Evolutionary conservation across 768 basidiomycete genomes (phyloP).

Genomic region (Chalciporus chontae): DNA sequence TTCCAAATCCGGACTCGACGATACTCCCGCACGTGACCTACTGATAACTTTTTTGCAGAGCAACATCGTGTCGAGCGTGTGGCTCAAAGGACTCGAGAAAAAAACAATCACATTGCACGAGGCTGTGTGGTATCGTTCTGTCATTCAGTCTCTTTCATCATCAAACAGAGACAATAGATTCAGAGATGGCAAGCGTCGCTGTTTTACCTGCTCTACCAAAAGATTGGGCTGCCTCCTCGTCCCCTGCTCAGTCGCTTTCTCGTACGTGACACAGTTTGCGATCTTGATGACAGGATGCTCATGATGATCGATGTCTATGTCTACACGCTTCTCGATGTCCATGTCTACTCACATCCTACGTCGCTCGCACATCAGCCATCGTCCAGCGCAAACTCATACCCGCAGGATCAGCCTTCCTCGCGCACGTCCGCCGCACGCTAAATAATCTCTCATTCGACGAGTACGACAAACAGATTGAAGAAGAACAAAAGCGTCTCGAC

Average conservation of each 20-base stretch:
- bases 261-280: conserved; percentile 18
- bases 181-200: conserved; percentile 24
- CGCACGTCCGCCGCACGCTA: conserved; percentile 71
- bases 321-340: too few relatives aligned
- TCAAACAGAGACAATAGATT: background rate
- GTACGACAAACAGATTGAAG: conserved; percentile 65
- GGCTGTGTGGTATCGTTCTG: background rate
- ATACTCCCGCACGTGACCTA: background rate
- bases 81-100: background rate
- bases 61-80: background rate
- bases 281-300: background rate
- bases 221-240: conserved; percentile 19
- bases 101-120: background rate
- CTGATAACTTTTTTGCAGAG: background rate
- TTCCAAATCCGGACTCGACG: background rate
- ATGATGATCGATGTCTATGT: background rate
- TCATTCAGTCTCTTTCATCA: too few relatives aligned
- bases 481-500: conserved; percentile 49
- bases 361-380: conserved; percentile 20
- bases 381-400: conserved; percentile 62
- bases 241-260: conserved; percentile 19
- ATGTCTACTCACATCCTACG: background rate
- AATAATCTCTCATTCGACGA: conserved; percentile 80
- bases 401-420: conserved; percentile 84
- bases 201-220: conserved; percentile 26